phyloP scores from a whole-genome alignment of 1,284 basidiomycete genomes.

The Heliocybe sulcata region DNA sequence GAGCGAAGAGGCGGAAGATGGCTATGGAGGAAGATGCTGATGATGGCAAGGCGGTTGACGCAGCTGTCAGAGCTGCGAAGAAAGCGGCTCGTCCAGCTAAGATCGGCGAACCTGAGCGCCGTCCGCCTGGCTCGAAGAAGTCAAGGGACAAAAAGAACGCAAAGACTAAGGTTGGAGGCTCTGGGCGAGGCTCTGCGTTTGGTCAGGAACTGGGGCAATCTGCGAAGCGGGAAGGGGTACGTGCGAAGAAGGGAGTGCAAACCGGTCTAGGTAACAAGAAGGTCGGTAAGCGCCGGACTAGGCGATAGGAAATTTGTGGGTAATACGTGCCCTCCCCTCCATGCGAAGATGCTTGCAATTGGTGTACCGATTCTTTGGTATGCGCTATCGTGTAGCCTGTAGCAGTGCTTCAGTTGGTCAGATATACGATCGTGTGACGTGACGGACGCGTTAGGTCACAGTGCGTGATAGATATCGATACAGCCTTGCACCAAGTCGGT shows the following conservation, averaged over 20 bases:
- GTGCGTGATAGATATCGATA: neutral
- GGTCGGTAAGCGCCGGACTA: conserved; percentile 24
- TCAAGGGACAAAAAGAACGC: conserved; percentile 16
- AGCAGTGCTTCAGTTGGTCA: too few relatives aligned
- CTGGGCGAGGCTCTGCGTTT: conserved; percentile 14
- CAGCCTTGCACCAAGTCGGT: neutral
- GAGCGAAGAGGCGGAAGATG: conserved; percentile 80
- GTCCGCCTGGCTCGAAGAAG: conserved; percentile 11
- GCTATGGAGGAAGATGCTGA: conserved; percentile 59
- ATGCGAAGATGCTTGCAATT: neutral
- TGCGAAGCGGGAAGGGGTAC: conserved; percentile 24
- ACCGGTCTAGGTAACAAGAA: conserved; percentile 47
- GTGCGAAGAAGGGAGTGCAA: conserved; percentile 27
- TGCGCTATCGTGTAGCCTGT: too few relatives aligned
- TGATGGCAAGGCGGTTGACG: conserved; percentile 48
- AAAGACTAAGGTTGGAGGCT: conserved; percentile 12
- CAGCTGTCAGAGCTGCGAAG: conserved; percentile 83
- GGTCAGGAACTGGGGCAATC: conserved; percentile 26
- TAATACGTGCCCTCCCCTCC: neutral
- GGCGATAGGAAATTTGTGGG: neutral
- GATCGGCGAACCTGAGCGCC: conserved; percentile 33
- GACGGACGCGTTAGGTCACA: neutral
- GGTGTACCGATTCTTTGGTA: too few relatives aligned
- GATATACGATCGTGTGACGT: too few relatives aligned
- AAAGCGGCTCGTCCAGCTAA: conserved; percentile 58